A percentile compares a stretch with the other conserved stretches of the same genome.
Evolutionary conservation across 2,329 filamentous ascomycete species (phyloP).

Genomic region (Alternaria hordeiaustralica): DNA sequence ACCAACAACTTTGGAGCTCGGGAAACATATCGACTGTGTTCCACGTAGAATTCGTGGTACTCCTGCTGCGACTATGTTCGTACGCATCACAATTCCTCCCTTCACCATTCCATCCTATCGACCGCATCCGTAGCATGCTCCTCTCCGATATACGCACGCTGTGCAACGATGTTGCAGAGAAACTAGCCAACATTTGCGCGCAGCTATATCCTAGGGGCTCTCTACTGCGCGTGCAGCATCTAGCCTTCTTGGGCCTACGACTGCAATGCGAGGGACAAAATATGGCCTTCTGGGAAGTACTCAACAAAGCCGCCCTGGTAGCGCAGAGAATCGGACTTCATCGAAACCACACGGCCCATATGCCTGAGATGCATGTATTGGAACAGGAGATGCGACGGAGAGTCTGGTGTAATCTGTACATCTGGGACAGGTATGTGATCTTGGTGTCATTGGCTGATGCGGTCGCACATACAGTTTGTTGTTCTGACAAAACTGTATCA

Average conservation of each 20-base stretch:
- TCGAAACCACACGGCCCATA: not conserved
- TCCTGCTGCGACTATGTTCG: not conserved
- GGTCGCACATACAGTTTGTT: not conserved
- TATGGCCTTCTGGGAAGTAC: slow-evolving; percentile 13
- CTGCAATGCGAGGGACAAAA: not conserved
- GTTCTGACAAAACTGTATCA: not conserved
- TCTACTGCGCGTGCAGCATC: not conserved
- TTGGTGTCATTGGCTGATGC: not conserved
- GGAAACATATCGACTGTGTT: not conserved
- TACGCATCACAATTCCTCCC: not conserved
- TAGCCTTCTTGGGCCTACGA: not conserved
- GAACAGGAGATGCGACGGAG: slow-evolving; percentile 16
- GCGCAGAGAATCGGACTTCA: slow-evolving; percentile 10
- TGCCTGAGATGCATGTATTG: slow-evolving; percentile 9
- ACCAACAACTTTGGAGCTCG: not conserved
- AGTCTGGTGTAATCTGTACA: slow-evolving; percentile 17
- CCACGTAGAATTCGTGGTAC: not conserved
- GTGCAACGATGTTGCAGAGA: not conserved
- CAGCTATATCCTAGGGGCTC: not conserved
- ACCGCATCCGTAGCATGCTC: not conserved
- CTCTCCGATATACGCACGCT: not conserved
- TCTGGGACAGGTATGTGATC: slow-evolving; percentile 13
- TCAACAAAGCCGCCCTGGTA: slow-evolving; percentile 7
- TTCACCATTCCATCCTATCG: not conserved
- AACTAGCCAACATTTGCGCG: not conserved